Percentiles rank a stretch among this genome's conserved stretches.
Conservation (phyloP, 2,329 filamentous ascomycete species). For the Amesomyces nigricolor region DNA sequence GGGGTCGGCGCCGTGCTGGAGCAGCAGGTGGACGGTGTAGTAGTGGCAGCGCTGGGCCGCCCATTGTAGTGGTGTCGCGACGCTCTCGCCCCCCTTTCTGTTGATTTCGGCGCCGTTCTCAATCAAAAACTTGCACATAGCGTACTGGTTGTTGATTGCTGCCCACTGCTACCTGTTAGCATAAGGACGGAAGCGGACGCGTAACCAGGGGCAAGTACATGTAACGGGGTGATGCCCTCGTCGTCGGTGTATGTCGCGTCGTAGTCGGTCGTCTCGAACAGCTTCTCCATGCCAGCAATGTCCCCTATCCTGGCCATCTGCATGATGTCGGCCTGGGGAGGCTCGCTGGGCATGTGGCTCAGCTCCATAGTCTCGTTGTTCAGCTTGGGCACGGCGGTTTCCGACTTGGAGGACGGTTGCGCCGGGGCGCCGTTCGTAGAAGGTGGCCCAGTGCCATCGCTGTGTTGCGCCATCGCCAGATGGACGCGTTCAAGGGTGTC, state of each 20-base stretch:
- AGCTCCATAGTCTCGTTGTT: constrained; percentile 51
- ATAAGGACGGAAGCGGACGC: background rate
- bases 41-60: constrained; percentile 95
- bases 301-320: constrained; percentile 87
- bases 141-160: constrained; percentile 97
- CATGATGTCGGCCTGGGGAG: constrained; percentile 78
- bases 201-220: constrained; percentile 55
- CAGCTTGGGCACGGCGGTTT: constrained; percentile 39
- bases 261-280: constrained; percentile 77
- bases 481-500: background rate
- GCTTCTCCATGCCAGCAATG: constrained; percentile 75
- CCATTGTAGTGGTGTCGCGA: constrained; percentile 94
- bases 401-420: constrained; percentile 49
- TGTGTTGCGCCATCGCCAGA: constrained; percentile 40
- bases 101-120: constrained; percentile 83
- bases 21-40: constrained; percentile 88
- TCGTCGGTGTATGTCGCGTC: constrained; percentile 80
- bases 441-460: constrained; percentile 32
- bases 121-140: constrained; percentile 92
- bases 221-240: constrained; percentile 91
- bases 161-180: constrained; percentile 65
- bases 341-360: constrained; percentile 42
- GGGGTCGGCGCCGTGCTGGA: constrained; percentile 87
- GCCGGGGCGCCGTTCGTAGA: constrained; percentile 42
- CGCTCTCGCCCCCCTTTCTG: constrained; percentile 88